Conservation (phyloP, 208 protist genomes). For the Leishmania mexicana region DNA sequence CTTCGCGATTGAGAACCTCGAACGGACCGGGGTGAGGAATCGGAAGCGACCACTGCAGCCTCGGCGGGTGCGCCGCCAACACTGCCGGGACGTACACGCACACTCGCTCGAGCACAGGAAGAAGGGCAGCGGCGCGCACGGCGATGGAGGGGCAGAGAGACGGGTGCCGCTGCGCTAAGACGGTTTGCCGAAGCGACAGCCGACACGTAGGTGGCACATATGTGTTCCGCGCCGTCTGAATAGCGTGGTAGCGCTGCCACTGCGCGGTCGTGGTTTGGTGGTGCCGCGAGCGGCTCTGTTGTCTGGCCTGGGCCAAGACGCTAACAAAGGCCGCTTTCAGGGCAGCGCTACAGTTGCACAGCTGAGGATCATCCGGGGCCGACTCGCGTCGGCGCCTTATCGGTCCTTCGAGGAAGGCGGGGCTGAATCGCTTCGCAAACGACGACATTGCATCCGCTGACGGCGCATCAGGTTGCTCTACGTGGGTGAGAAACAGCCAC, state of each 20-base stretch:
- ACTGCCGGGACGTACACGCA: conserved; percentile 67
- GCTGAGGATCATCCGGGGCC: not conserved
- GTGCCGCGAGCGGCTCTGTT: conserved; percentile 1
- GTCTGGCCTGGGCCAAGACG: not conserved
- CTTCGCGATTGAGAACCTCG: conserved; percentile 21
- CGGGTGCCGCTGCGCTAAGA: conserved; percentile 10
- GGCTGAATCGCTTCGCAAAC: conserved; percentile 20
- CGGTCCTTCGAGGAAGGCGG: not conserved
- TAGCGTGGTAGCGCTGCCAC: conserved; percentile 23
- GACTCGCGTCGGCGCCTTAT: not conserved
- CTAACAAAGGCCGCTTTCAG: conserved; percentile 3
- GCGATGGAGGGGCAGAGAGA: conserved; percentile 48
- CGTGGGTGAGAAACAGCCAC: conserved; percentile 2
- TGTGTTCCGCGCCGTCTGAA: conserved; percentile 20
- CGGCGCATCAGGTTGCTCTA: conserved; percentile 6
- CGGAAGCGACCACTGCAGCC: conserved; percentile 51
- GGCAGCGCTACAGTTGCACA: not conserved
- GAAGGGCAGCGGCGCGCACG: conserved; percentile 33
- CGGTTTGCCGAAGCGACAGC: conserved; percentile 2
- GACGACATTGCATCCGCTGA: not conserved
- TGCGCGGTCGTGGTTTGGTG: conserved; percentile 10
- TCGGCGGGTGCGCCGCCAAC: conserved; percentile 37
- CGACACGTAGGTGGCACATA: conserved; percentile 7
- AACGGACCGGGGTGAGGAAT: conserved; percentile 38
- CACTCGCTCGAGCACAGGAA: conserved; percentile 53